Percentiles rank a stretch among this genome's conserved stretches.
Evolutionary conservation across 345 rosid genomes (phyloP).

Genomic region (Nasturtium officinale): DNA sequence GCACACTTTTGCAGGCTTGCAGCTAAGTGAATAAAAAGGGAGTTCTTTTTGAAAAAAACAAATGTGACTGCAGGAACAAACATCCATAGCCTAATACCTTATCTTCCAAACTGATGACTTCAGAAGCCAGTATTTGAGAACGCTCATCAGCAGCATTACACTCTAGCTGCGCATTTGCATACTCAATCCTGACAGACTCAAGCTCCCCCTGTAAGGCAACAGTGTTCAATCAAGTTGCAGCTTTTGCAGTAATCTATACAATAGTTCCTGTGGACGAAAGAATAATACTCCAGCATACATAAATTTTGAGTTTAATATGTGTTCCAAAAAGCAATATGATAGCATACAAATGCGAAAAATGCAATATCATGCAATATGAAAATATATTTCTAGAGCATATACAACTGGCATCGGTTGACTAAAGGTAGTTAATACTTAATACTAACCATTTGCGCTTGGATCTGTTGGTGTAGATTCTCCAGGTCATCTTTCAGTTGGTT

Average conservation of each 20-base stretch:
- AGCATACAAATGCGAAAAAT: conserved; percentile 9
- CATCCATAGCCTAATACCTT: conserved; percentile 61
- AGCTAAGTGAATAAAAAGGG: conserved; percentile 10
- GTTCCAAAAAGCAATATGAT: neutral
- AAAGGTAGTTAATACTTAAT: conserved; percentile 30
- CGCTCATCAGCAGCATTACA: conserved; percentile 94
- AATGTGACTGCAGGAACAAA: conserved; percentile 1
- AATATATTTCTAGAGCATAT: conserved; percentile 11
- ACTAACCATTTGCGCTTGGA: conserved; percentile 78
- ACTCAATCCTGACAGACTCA: conserved; percentile 74
- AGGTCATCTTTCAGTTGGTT: conserved; percentile 90
- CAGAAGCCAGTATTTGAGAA: conserved; percentile 87
- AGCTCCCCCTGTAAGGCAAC: conserved; percentile 70
- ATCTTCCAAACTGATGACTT: conserved; percentile 97
- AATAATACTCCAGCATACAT: neutral
- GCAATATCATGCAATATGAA: conserved; percentile 13
- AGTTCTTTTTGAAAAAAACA: neutral
- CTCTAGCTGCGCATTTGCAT: conserved; percentile 74
- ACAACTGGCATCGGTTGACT: conserved; percentile 18
- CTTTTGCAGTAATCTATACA: conserved; percentile 14
- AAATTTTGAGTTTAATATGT: conserved; percentile 1
- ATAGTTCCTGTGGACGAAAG: neutral
- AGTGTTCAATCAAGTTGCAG: conserved; percentile 14
- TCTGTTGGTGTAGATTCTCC: conserved; percentile 80
- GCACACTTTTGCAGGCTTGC: conserved; percentile 24